Base-by-base conservation (phyloP, 1,139 yeast species). In the Protomyces gravidus region DNA sequence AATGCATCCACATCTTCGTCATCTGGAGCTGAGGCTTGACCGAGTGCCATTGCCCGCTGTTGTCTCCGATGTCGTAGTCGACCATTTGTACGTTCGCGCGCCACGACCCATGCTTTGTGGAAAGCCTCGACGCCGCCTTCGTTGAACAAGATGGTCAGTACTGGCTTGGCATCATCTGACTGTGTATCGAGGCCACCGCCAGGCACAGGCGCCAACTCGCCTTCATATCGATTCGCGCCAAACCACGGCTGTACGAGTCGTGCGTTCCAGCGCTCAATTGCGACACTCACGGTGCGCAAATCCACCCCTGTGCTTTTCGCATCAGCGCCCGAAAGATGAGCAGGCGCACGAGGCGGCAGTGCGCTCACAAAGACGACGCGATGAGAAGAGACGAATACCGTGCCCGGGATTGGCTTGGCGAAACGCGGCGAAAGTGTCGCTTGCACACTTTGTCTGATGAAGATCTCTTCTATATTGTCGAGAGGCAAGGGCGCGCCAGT, bases 241-340 rank as follows among this genome's bases (percentile, higher is more conserved):
- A 53, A 53, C 58, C 58, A 53, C 5, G 58, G 58, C 47, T 53
- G 58, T 23, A 45, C 46, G 39, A 53, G 47, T 17, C 30, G 30
- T 17, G 58, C 51, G 27, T 46, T 45, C 58, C 58, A 53, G 7
- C 58, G 50, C 11, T 53, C 51, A 15, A 53, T 30, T 4, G 58
- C 51, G 13, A 53, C 32, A 7, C 15, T 25, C 46, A 46, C 36
- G 19, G 47, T 50, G 32, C 45, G 45, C 46, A 53, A 23, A 9
- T 5, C 21, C 17, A 5, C 25, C 11, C 21, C 21, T n/a, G 2
- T 7, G 9, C 23, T n/a, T 4, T n/a, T 19, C 9, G n/a, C 17
- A 17, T 33, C 17, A n/a, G 2, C n/a, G 9, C 19, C 1, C 13
- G 42, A 15, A 9, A 5, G 21, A 17, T 19, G 21, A n/a, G 42